These are phyloP conservation scores for Echinosophora koreensis DNA, from an alignment of 306 rosid species.

Conservation along the genomic window DNA sequence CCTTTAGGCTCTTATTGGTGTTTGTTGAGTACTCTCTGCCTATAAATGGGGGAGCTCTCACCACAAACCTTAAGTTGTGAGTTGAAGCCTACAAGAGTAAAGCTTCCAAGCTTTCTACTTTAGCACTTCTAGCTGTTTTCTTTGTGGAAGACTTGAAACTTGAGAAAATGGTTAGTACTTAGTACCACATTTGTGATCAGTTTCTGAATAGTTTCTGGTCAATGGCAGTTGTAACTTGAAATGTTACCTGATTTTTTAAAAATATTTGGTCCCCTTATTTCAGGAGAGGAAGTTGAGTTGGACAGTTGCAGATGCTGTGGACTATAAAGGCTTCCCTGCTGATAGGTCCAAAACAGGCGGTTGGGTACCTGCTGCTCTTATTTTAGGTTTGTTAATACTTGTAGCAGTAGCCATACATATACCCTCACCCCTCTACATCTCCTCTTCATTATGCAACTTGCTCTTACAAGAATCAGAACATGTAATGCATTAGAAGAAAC, in stretches of 20 bases:
- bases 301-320: slow-evolving; percentile 77
- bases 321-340: slow-evolving; percentile 82
- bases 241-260: background rate
- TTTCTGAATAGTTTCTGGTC: slow-evolving; percentile 32
- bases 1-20: slow-evolving; percentile 39
- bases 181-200: slow-evolving; percentile 14
- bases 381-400: slow-evolving; percentile 64
- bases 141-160: slow-evolving; percentile 17
- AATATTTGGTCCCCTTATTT: slow-evolving; percentile 24
- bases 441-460: slow-evolving; percentile 18
- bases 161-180: slow-evolving; percentile 56
- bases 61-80: slow-evolving; percentile 44
- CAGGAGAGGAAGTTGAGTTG: slow-evolving; percentile 80
- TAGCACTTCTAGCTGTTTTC: slow-evolving; percentile 33
- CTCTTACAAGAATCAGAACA: background rate
- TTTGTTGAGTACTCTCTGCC: slow-evolving; percentile 48
- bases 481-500: background rate
- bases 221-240: slow-evolving; percentile 30
- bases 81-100: slow-evolving; percentile 38
- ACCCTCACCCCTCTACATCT: background rate
- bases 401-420: background rate
- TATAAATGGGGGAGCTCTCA: slow-evolving; percentile 67
- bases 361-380: slow-evolving; percentile 83
- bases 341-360: slow-evolving; percentile 88
- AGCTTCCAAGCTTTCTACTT: slow-evolving; percentile 31